Evolutionary conservation across 768 basidiomycete species (phyloP), one percentile per base, ranked within the genome.

Genomic region (Suillus discolor): DNA sequence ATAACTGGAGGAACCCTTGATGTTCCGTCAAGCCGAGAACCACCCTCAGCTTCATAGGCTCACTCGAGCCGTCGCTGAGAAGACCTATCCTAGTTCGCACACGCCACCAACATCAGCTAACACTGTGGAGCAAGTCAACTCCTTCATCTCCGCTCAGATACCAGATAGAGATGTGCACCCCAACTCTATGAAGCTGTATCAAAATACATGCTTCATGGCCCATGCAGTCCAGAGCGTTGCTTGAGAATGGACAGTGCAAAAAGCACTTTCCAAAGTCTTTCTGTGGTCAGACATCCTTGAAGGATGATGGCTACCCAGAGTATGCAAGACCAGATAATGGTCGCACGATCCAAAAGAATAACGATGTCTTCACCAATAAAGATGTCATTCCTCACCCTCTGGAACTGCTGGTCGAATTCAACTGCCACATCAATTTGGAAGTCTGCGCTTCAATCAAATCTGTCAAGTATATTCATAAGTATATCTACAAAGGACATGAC

Each of bases 391-490:
- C 81, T 4, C 80, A 84, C 69, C 71, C 66, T 57, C 79, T 77
- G 0, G 78, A 70, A 36, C 72, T 85, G 0, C 65, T 69, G 49
- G 73, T 71, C 0, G 68, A 74, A 25, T 84, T 77, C 65, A 25
- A 78, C 62, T 84, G 83, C 66, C 83, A 87, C 62, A 83, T 85
- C 67, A 87, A 87, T 73, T 66, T 85, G 0, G 84, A 87, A 67
- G 78, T 78, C 61, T 74, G 71, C 60, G 72, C 71, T 0, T 79
- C 77, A 13, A 67, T 85, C 44, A 73, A 72, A 11, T 68, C 82
- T 7, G 61, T 82, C 70, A 83, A 84, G 63, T 87, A 87, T 62
- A 69, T 80, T 25, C 76, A 78, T 73, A 85, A 85, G 69, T 85
- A 85, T 69, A 72, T 84, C 28, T 76, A 84, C 72, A 87, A 86